A percentile compares a stretch with the other conserved stretches of the same genome.
Evolutionary conservation across 768 basidiomycete species (phyloP).

Genomic region (Cyclocybe aegerita): DNA sequence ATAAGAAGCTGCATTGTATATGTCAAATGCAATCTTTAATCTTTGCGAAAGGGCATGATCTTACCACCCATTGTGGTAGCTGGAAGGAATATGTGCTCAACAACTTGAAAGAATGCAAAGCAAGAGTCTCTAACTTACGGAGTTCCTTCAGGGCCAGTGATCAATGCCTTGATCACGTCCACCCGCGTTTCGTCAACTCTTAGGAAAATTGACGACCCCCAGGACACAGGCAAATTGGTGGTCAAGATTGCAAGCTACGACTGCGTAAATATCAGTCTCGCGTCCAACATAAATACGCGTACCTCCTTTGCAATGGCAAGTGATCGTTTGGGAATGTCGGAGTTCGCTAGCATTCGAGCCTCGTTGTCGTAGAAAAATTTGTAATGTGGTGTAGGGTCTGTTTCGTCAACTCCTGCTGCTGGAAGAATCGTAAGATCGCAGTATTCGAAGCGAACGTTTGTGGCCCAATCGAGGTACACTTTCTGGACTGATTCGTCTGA

Average conservation of each 20-base stretch:
- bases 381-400: slow-evolving; percentile 66
- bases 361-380: slow-evolving; percentile 84
- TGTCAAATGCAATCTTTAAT: not conserved
- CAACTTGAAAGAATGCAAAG: not conserved
- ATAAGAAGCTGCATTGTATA: slow-evolving; percentile 42
- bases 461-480: slow-evolving; percentile 85
- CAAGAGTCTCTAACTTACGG: slow-evolving; percentile 64
- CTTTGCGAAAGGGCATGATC: slow-evolving; percentile 18
- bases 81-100: slow-evolving; percentile 25
- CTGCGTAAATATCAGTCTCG: slow-evolving; percentile 7
- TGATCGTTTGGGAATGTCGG: slow-evolving; percentile 88
- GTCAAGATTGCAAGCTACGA: slow-evolving; percentile 86
- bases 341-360: slow-evolving; percentile 78
- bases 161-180: slow-evolving; percentile 89
- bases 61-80: slow-evolving; percentile 90
- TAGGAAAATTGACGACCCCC: slow-evolving; percentile 93
- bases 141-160: slow-evolving; percentile 91
- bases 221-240: slow-evolving; percentile 91
- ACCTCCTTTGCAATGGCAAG: slow-evolving; percentile 96
- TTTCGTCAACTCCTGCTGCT: slow-evolving; percentile 30
- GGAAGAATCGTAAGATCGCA: slow-evolving; percentile 69
- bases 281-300: slow-evolving; percentile 6
- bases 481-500: slow-evolving; percentile 69
- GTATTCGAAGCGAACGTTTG: slow-evolving; percentile 81
- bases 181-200: slow-evolving; percentile 91